phyloP scores from a whole-genome alignment of 164 flowering plant genomes.

The Dillenia turbinata region DNA sequence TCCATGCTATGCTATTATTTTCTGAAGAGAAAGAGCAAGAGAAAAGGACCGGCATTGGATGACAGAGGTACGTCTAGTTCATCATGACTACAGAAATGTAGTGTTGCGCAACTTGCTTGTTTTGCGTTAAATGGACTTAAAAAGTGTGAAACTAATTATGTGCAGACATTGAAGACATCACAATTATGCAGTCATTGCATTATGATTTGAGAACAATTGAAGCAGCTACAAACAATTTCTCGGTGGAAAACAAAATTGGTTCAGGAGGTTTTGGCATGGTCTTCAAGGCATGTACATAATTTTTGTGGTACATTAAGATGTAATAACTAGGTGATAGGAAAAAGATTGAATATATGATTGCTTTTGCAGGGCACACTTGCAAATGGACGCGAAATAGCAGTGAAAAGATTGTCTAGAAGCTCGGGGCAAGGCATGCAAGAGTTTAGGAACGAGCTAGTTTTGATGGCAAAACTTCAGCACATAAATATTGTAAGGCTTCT shows the following conservation, averaged over 20 bases:
- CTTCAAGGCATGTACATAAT: slow-evolving; percentile 5
- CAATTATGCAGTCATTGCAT: slow-evolving; percentile 7
- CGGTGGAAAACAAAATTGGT: slow-evolving; percentile 16
- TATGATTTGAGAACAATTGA: slow-evolving; percentile 12
- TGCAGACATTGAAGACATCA: slow-evolving; percentile 2
- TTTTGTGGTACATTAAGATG: too few relatives aligned
- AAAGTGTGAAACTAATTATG: too few relatives aligned
- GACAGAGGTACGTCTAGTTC: too few relatives aligned
- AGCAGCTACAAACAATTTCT: slow-evolving; percentile 15
- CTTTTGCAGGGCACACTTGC: slow-evolving; percentile 26
- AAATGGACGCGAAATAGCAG: slow-evolving; percentile 20
- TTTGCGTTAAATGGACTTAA: too few relatives aligned
- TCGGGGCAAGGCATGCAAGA: slow-evolving; percentile 35
- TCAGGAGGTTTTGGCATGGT: slow-evolving; percentile 18
- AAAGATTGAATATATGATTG: too few relatives aligned
- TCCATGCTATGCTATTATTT: too few relatives aligned
- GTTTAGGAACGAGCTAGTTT: slow-evolving; percentile 12
- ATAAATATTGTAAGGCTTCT: slow-evolving; percentile 4
- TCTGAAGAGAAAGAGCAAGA: too few relatives aligned
- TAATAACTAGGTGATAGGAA: too few relatives aligned
- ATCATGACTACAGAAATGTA: too few relatives aligned
- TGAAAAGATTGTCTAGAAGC: slow-evolving; percentile 31
- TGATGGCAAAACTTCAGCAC: slow-evolving; percentile 10
- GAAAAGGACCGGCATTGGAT: too few relatives aligned
- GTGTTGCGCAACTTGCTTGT: too few relatives aligned